Evolutionary conservation across 306 rosid genomes (phyloP).

Genomic region (Lathyrus oleraceus): DNA sequence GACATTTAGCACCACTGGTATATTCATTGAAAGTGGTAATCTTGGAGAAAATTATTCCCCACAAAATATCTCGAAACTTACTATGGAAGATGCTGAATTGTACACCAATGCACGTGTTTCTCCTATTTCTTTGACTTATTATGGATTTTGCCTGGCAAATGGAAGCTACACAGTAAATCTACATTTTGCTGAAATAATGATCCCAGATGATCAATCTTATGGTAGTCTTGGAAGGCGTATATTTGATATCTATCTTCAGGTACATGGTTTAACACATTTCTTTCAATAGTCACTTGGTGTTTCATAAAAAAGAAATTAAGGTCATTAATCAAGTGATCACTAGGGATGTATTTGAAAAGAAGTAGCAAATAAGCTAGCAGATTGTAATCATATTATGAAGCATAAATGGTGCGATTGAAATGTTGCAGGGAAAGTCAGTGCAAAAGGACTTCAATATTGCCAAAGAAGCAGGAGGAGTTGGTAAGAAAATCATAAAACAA

Average conservation of each 20-base stretch:
- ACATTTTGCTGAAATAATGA: slow-evolving; percentile 57
- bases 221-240: slow-evolving; percentile 51
- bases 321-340: neutral
- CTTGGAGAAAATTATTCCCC: neutral
- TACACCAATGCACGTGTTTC: slow-evolving; percentile 64
- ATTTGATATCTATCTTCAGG: slow-evolving; percentile 59
- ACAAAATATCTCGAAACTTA: neutral
- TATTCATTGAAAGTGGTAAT: slow-evolving; percentile 16
- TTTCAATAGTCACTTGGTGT: neutral
- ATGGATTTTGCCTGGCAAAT: slow-evolving; percentile 50
- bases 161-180: slow-evolving; percentile 49
- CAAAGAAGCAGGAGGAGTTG: slow-evolving; percentile 41
- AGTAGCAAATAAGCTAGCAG: no score
- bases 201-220: slow-evolving; percentile 24
- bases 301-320: neutral
- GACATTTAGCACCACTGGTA: slow-evolving; percentile 61
- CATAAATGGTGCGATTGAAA: neutral
- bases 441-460: slow-evolving; percentile 57
- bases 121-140: slow-evolving; percentile 62
- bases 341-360: no score
- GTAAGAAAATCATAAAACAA: neutral
- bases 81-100: slow-evolving; percentile 32
- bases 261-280: neutral
- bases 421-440: slow-evolving; percentile 39
- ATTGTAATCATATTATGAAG: neutral